Evolutionary conservation across 305 asterid species (phyloP).

Genomic region (Fraxinus albicans): DNA sequence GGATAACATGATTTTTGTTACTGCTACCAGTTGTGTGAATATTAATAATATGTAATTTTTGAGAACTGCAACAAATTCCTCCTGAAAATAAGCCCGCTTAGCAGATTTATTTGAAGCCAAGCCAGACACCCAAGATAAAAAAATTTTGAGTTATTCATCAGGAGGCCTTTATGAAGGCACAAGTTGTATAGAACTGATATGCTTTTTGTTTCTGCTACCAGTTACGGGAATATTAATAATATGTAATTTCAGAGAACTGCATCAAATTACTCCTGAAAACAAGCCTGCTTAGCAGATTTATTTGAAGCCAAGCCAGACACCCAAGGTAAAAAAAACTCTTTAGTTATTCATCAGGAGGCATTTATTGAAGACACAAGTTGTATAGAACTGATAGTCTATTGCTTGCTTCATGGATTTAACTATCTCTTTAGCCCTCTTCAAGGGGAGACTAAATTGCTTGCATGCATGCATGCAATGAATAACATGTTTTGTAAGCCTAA

Average conservation of each 20-base stretch:
- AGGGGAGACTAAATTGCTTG: neutral
- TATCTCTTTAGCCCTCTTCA: neutral
- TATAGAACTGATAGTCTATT: neutral
- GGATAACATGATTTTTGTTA: neutral
- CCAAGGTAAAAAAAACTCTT: neutral
- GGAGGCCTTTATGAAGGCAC: neutral
- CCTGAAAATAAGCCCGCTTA: neutral
- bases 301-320: neutral
- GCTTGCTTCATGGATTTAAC: neutral
- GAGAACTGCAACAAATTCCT: neutral
- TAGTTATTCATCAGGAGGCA: neutral
- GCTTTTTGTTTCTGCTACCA: neutral
- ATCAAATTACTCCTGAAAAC: neutral
- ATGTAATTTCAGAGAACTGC: neutral
- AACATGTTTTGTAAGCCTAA: neutral
- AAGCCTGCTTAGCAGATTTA: neutral
- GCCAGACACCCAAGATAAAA: neutral
- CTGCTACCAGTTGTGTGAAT: neutral
- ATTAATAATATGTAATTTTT: neutral
- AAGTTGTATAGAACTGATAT: neutral
- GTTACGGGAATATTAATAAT: neutral
- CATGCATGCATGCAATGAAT: neutral
- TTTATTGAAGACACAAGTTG: neutral
- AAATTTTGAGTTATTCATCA: neutral
- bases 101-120: neutral